Evolutionary conservation across 768 basidiomycete species (phyloP), one percentile per base, ranked within the genome.

Genomic region (Polyporus arcularius): DNA sequence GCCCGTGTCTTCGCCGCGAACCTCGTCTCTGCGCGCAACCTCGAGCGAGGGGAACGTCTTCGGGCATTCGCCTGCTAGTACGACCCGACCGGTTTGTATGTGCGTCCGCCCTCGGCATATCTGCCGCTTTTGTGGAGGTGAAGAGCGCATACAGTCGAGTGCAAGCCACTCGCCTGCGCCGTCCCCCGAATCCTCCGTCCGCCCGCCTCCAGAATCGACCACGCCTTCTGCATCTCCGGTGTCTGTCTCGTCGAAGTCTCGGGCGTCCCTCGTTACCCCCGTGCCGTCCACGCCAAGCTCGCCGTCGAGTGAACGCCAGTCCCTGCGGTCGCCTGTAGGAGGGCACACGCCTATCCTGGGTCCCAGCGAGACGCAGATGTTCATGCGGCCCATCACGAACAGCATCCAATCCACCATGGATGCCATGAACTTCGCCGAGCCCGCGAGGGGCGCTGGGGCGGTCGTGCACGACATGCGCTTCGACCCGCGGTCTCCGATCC

Each of bases 401-500:
- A 53, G 42, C 32, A 18, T 47, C 15, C 21, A 49, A 21, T 51
- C 45, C 8, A 50, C 57, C 14, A 9, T 55, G 21, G 26, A 43
- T n/a, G 9, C 43, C 21, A 16, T 55, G 46, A 21, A 40, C 8
- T 51, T 28, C 38, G 14, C 47, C 28, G 26, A 49, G n/a, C 43
- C 28, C 21, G 38, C 28, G 4, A 7, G 31, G 4, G 18, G 54
- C 15, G 40, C 48, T 11, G 51, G 11, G 14, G 53, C 16, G 39
- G 28, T 18, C 14, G 35, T 56, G 55, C 58, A 59, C 46, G 58
- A 60, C 10, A 41, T 39, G 16, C 26, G 50, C 11, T 57, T 64
- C 54, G 62, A 64, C 55, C 62, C 62, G 45, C 62, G 62, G 4
- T 64, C 62, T 40, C 62, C 62, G 12, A 39, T 63, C 30, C 62